Percentiles rank a stretch among this genome's conserved stretches.
Conservation (phyloP, 1,139 yeast species). For the Petasospora rhodanensis region DNA sequence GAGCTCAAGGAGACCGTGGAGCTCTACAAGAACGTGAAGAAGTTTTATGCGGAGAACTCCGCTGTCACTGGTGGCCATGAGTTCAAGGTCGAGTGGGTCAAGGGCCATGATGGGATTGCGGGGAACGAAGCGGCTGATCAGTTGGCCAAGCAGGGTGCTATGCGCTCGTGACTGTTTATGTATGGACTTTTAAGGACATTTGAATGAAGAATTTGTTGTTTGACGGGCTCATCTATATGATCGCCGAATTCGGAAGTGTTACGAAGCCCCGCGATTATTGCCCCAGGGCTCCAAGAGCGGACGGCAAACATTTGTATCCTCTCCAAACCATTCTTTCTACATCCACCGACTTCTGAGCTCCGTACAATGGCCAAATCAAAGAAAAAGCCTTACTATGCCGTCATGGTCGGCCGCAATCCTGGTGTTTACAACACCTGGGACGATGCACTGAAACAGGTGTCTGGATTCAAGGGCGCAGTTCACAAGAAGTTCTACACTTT, state of each 20-base stretch:
- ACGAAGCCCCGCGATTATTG: too few species aligned
- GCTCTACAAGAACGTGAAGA: slow-evolving; percentile 25
- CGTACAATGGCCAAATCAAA: too few species aligned
- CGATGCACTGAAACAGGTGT: slow-evolving; percentile 41
- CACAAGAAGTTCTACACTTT: slow-evolving; percentile 48
- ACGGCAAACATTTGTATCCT: too few species aligned
- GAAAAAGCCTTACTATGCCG: slow-evolving; percentile 65
- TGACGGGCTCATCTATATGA: too few species aligned
- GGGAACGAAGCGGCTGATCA: slow-evolving; percentile 81
- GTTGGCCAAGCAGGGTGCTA: slow-evolving; percentile 57
- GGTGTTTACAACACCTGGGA: slow-evolving; percentile 57
- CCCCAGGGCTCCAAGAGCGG: too few species aligned
- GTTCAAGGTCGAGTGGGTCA: slow-evolving; percentile 53
- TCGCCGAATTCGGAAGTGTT: too few species aligned
- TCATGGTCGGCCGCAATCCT: slow-evolving; percentile 46
- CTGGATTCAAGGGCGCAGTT: slow-evolving; percentile 50
- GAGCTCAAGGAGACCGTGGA: slow-evolving; percentile 24
- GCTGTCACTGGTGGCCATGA: slow-evolving; percentile 24
- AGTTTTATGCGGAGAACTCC: slow-evolving; percentile 27
- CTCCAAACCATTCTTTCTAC: too few species aligned
- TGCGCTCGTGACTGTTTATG: too few species aligned
- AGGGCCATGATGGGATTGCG: slow-evolving; percentile 61
- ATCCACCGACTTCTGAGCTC: too few species aligned
- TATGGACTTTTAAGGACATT: too few species aligned
- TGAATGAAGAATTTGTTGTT: too few species aligned